phyloP scores from a whole-genome alignment of 805 yeast species.

The Kodamaea lidongshanica region DNA sequence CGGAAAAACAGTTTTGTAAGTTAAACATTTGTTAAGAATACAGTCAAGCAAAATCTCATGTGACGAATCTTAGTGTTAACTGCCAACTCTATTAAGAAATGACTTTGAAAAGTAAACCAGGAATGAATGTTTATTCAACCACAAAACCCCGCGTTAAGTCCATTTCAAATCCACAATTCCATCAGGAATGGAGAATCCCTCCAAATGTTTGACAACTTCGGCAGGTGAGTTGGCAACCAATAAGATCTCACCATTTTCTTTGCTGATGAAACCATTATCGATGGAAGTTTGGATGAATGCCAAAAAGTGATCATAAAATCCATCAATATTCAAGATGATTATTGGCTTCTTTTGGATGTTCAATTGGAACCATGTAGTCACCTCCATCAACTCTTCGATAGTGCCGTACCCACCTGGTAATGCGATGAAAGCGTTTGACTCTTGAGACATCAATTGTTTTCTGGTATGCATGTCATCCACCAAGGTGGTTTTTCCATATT shows the following conservation, averaged over 20 bases:
- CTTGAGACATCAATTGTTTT: conserved; percentile 78
- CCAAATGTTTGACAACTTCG: conserved; percentile 60
- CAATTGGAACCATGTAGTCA: conserved; percentile 84
- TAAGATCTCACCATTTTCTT: conserved; percentile 60
- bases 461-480: conserved; percentile 89
- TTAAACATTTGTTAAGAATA: too few species aligned
- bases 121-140: too few species aligned
- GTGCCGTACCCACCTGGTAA: conserved; percentile 93
- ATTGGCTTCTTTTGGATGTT: conserved; percentile 82
- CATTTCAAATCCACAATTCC: conserved; percentile 73
- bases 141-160: conserved; percentile 20
- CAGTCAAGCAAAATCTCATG: too few species aligned
- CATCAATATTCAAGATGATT: conserved; percentile 69
- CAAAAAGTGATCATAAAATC: conserved; percentile 69
- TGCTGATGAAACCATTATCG: conserved; percentile 59
- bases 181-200: conserved; percentile 57
- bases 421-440: conserved; percentile 82
- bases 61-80: too few species aligned
- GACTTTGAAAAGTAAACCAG: too few species aligned
- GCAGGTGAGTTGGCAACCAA: conserved; percentile 62
- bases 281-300: conserved; percentile 56
- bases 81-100: too few species aligned
- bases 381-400: conserved; percentile 82
- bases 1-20: too few species aligned
- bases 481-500: conserved; percentile 72